Percentiles rank a stretch among this genome's conserved stretches.
Conservation (phyloP, 2,329 filamentous ascomycete genomes). For the Trichoderma sp. region DNA sequence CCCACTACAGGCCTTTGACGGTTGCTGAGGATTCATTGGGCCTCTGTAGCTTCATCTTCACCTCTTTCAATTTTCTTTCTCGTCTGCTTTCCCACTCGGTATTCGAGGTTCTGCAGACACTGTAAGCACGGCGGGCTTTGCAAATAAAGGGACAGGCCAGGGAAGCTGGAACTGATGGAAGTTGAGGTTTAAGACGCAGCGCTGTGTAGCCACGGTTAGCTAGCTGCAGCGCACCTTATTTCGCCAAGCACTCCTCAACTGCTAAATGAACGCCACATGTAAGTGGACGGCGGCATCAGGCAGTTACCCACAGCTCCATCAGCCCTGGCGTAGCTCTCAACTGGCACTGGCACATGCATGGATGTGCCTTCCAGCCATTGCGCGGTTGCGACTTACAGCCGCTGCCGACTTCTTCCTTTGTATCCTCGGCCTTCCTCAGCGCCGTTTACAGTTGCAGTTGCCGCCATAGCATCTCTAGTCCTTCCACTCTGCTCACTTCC, state of each 20-base stretch:
- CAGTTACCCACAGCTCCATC: constrained; percentile 7
- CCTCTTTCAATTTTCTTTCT: background rate
- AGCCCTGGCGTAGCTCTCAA: constrained; percentile 1
- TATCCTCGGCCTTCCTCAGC: background rate
- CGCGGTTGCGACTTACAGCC: background rate
- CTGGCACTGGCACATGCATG: constrained; percentile 18
- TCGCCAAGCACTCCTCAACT: background rate
- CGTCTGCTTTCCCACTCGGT: background rate
- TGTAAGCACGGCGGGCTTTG: background rate
- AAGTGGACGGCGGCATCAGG: background rate
- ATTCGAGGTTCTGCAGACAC: background rate
- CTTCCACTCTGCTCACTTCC: background rate
- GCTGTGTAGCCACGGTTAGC: background rate
- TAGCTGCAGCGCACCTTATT: background rate
- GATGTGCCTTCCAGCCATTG: constrained; percentile 2
- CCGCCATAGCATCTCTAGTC: background rate
- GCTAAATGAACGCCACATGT: constrained; percentile 1
- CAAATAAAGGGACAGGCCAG: background rate
- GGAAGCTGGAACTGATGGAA: background rate
- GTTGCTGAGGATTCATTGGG: background rate
- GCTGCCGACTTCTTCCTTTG: background rate
- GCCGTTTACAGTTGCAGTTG: background rate
- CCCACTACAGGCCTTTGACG: background rate
- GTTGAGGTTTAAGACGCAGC: background rate
- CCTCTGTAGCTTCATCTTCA: background rate